Evolutionary conservation across 164 flowering plant genomes (phyloP).

Genomic region (Cinnamomum micranthum): DNA sequence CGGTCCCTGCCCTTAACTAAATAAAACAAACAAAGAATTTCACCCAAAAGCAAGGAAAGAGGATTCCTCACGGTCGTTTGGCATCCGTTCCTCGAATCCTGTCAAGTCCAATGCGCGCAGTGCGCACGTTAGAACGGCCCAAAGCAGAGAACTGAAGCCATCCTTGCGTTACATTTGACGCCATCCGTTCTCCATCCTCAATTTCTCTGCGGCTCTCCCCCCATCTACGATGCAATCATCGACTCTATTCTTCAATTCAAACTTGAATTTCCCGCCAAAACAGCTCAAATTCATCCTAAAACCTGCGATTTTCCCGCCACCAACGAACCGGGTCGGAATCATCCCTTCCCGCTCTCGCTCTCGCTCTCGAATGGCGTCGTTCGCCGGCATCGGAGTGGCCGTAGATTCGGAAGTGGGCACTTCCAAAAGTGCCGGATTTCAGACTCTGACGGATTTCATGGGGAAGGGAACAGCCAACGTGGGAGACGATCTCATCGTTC

Average conservation of each 20-base stretch:
- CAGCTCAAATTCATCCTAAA: conserved; percentile 22
- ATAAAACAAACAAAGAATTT: not conserved
- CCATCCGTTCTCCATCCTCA: not conserved
- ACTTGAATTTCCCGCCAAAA: conserved; percentile 4
- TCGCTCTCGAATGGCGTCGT: conserved; percentile 27
- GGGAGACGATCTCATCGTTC: conserved; percentile 73
- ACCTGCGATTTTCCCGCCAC: conserved; percentile 17
- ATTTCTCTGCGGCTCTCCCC: not conserved
- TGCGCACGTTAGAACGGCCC: not conserved
- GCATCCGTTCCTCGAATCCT: not conserved
- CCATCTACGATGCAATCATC: conserved; percentile 18
- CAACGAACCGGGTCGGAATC: conserved; percentile 6
- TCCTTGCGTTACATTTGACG: not conserved
- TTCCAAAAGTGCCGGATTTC: conserved; percentile 22
- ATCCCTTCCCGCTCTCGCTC: not conserved
- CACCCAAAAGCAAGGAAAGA: not conserved
- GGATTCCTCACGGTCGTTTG: not conserved
- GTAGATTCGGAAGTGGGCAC: not conserved
- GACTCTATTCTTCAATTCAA: conserved; percentile 10
- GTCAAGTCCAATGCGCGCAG: not conserved
- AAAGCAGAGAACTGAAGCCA: not conserved
- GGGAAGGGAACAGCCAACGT: conserved; percentile 59
- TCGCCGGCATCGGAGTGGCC: conserved; percentile 1
- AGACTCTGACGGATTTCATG: conserved; percentile 59
- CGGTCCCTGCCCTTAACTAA: too few relatives aligned